Evolutionary conservation across 2,329 filamentous ascomycete species (phyloP), one percentile per base, ranked within the genome.

Genomic region (Penicillium polonicum): DNA sequence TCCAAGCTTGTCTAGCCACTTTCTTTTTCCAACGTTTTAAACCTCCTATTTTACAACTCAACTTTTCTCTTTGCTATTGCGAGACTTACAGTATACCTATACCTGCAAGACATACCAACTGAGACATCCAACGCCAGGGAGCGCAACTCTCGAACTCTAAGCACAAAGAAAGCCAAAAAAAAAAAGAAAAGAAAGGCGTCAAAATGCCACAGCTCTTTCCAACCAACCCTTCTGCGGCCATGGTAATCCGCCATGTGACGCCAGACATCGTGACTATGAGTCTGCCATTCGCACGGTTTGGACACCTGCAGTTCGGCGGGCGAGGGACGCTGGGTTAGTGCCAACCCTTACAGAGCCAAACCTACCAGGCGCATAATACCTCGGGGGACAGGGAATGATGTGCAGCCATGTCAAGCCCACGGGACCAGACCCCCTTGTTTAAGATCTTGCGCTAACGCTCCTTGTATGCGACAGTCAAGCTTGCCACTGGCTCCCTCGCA

Each of bases 221-320:
- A 5, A 68, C 78, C 17, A 87, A 93, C 67, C 92, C 92, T 13
- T 83, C 86, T 19, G 85, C 90, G 69, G 87, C 94, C 62, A 95
- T 96, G 88, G 91, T 96, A 60, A 93, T 96, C 69, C 90, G 93
- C 62, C 84, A 92, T 67, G 78, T 97, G 66, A 90, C 89, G 2
- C 89, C 90, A 15, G 87, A 88, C 65, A 83, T 96, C 54, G 65
- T 76, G 25, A 77, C 73, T n/a, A 70, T 77, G 62, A 79, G 72
- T 10, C 83, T 92, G 2, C 94, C 94, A 8, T 99, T 99, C 76
- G 76, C 84, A 51, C 89, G 94, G 46, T 90, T 90, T 69, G 92
- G 92, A 50, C 80, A 79, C 49, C 77, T 96, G 68, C 91, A 91
- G 70, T 82, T 99, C 68, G 94, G 94, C 55, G 93, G 92, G 45